Conservation (phyloP, 2,329 filamentous ascomycete species). For the Neurospora sp. region DNA sequence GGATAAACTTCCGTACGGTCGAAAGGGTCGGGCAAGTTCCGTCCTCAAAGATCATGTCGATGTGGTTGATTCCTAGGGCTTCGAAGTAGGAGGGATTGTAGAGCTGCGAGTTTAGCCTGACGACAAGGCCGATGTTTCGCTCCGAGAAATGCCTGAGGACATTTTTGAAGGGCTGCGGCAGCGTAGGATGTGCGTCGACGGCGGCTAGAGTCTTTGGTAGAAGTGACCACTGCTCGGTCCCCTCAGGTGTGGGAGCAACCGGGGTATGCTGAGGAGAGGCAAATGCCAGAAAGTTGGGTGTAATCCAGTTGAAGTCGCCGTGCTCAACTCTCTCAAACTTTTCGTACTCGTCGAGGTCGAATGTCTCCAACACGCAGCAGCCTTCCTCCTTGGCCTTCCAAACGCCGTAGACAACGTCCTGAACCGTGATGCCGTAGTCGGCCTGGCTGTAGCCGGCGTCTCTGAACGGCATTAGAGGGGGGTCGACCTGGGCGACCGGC, state of each 20-base stretch:
- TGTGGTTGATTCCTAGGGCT: constrained; percentile 83
- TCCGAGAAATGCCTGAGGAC: constrained; percentile 83
- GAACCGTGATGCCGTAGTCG: constrained; percentile 89
- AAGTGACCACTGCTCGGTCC: constrained; percentile 61
- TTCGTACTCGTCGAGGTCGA: constrained; percentile 96
- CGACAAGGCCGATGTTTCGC: constrained; percentile 83
- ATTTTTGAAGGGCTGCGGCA: constrained; percentile 90
- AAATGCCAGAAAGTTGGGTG: constrained; percentile 89
- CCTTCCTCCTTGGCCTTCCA: constrained; percentile 98
- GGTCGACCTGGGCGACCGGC: constrained; percentile 92
- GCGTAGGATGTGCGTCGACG: constrained; percentile 56
- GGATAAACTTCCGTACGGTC: constrained; percentile 91
- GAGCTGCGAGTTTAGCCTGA: constrained; percentile 87
- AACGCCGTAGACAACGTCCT: constrained; percentile 95
- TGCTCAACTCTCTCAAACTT: constrained; percentile 91
- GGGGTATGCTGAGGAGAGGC: constrained; percentile 85
- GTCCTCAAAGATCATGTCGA: constrained; percentile 99
- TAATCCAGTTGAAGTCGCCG: constrained; percentile 99
- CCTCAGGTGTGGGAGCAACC: constrained; percentile 58
- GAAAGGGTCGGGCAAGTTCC: constrained; percentile 85
- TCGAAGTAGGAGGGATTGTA: constrained; percentile 98
- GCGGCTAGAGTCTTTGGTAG: constrained; percentile 69
- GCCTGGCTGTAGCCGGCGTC: constrained; percentile 98
- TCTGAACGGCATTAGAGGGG: constrained; percentile 96
- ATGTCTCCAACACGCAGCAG: constrained; percentile 83